Evolutionary conservation across 2,329 filamentous ascomycete species (phyloP).

Genomic region (Aspergillus intermedius): DNA sequence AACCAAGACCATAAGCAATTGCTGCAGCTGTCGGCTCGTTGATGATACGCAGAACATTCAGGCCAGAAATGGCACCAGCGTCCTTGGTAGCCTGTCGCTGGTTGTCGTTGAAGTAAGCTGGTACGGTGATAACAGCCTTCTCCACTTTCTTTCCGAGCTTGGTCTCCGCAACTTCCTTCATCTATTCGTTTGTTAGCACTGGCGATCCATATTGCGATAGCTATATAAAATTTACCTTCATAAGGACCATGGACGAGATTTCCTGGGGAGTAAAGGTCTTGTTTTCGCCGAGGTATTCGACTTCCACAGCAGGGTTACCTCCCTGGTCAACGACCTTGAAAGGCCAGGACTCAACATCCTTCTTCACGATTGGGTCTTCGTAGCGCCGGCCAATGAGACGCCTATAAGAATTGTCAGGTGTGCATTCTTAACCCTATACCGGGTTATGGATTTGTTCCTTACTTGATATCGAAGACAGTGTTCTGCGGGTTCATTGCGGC

Average conservation of each 20-base stretch:
- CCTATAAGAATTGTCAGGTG: slow-evolving; percentile 44
- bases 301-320: slow-evolving; percentile 85
- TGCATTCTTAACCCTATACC: background rate
- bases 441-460: slow-evolving; percentile 37
- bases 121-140: slow-evolving; percentile 98
- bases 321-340: slow-evolving; percentile 95
- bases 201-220: background rate
- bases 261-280: slow-evolving; percentile 98
- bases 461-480: slow-evolving; percentile 99
- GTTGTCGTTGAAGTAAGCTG: slow-evolving; percentile 99
- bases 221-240: slow-evolving; percentile 63
- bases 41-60: slow-evolving; percentile 99
- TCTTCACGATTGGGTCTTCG: slow-evolving; percentile 95
- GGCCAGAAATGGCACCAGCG: slow-evolving; percentile 90
- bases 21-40: slow-evolving; percentile 98
- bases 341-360: slow-evolving; percentile 97
- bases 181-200: slow-evolving; percentile 49
- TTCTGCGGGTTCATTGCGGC: slow-evolving; percentile 98
- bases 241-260: slow-evolving; percentile 97
- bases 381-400: slow-evolving; percentile 95
- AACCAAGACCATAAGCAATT: slow-evolving; percentile 94
- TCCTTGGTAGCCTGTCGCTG: slow-evolving; percentile 99
- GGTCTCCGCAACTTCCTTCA: slow-evolving; percentile 98
- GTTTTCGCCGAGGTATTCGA: slow-evolving; percentile 88
- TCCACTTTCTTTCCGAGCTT: slow-evolving; percentile 99